These are phyloP conservation scores for Letharia columbiana DNA, from an alignment of 495 filamentous ascomycete species.

Conservation along the genomic window DNA sequence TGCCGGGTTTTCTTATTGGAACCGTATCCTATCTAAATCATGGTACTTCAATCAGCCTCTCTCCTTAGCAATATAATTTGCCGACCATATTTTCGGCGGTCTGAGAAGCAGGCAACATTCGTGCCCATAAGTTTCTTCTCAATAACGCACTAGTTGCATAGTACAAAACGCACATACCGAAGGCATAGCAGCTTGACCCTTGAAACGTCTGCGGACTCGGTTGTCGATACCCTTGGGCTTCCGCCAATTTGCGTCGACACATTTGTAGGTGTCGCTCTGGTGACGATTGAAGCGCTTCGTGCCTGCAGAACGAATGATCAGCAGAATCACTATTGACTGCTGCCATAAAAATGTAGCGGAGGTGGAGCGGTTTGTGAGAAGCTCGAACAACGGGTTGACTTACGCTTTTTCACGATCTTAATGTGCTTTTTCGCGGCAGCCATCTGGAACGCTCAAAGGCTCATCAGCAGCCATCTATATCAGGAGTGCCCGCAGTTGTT, in stretches of 20 bases:
- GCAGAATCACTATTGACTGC: neutral
- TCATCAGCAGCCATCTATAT: neutral
- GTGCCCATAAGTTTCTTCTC: neutral
- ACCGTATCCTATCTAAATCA: conserved; percentile 82
- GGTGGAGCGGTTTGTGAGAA: neutral
- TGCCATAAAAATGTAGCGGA: neutral
- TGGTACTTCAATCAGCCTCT: conserved; percentile 2
- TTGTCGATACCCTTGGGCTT: conserved; percentile 99
- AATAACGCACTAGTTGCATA: neutral
- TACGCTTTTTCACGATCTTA: conserved; percentile 99
- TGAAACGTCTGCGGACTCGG: conserved; percentile 81
- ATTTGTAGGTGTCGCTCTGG: conserved; percentile 93
- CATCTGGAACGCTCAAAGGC: conserved; percentile 52
- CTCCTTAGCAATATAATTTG: neutral
- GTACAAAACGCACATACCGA: conserved; percentile 58
- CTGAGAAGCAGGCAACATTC: neutral
- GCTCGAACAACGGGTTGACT: conserved; percentile 33
- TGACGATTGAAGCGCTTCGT: conserved; percentile 89
- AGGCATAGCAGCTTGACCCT: conserved; percentile 92
- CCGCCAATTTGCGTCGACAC: conserved; percentile 79
- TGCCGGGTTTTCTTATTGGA: conserved; percentile 98
- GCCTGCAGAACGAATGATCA: conserved; percentile 42
- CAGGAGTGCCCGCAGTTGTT: neutral
- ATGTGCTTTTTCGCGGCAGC: conserved; percentile 97
- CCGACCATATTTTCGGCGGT: neutral